Conservation (phyloP, 257 asterid species). For the Thymus mandschuricus region DNA sequence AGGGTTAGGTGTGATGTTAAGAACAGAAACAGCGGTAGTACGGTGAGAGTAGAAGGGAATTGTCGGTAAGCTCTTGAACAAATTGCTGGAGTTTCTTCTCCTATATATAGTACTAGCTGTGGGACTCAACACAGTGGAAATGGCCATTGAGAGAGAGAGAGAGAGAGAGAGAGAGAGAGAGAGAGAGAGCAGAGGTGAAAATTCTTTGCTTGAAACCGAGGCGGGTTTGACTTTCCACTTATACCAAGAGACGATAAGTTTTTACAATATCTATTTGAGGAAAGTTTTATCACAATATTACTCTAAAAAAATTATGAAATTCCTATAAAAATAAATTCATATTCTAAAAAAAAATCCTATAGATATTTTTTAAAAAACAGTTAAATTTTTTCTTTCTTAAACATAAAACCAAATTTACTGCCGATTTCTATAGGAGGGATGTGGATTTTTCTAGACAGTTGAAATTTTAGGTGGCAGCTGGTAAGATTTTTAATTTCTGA, state of each 20-base stretch:
- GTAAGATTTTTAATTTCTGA: slow-evolving; percentile 17
- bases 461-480: too few species aligned
- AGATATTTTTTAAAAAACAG: too few species aligned
- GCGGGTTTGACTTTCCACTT: slow-evolving; percentile 1
- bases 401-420: too few species aligned
- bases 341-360: too few species aligned
- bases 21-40: slow-evolving; percentile 4
- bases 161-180: background rate
- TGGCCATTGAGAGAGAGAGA: slow-evolving; percentile 26
- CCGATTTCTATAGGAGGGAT: too few species aligned
- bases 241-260: too few species aligned
- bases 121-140: slow-evolving; percentile 11
- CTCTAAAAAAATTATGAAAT: too few species aligned
- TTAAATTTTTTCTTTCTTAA: too few species aligned
- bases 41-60: background rate
- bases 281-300: background rate
- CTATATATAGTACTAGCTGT: slow-evolving; percentile 26
- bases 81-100: slow-evolving; percentile 23
- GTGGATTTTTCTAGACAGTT: too few species aligned
- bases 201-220: background rate
- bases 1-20: slow-evolving; percentile 21
- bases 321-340: too few species aligned
- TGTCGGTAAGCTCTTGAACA: slow-evolving; percentile 24
- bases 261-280: background rate
- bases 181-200: background rate